These are phyloP conservation scores for Alliaria petiolata DNA, from an alignment of 345 rosid species.

Conservation along the genomic window DNA sequence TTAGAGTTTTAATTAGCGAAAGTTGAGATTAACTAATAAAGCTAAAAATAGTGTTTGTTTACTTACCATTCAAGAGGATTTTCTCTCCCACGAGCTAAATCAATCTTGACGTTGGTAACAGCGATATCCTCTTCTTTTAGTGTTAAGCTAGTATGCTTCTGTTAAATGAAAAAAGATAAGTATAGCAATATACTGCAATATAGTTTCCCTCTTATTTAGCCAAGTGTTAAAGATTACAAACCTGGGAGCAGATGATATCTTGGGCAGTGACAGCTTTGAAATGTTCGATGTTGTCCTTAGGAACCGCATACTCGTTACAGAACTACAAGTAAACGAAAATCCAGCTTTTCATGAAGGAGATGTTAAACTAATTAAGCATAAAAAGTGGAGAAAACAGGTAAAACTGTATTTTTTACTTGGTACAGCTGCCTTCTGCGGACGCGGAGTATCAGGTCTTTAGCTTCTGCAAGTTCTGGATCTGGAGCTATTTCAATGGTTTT, in stretches of 20 bases:
- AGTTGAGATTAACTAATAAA: constrained; percentile 3
- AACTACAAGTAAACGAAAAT: constrained; percentile 64
- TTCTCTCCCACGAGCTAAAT: constrained; percentile 74
- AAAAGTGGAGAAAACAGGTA: not conserved
- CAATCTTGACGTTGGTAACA: constrained; percentile 78
- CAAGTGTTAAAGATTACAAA: constrained; percentile 5
- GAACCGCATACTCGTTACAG: constrained; percentile 94
- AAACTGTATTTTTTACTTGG: constrained; percentile 46
- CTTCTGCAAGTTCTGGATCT: constrained; percentile 57
- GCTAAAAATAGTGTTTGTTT: not conserved
- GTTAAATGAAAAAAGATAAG: constrained; percentile 11
- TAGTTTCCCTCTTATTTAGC: too few species aligned
- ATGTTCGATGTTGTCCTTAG: constrained; percentile 69
- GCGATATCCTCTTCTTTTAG: constrained; percentile 72
- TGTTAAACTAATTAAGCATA: not conserved
- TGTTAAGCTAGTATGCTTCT: constrained; percentile 58
- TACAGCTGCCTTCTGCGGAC: constrained; percentile 76
- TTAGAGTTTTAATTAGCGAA: not conserved
- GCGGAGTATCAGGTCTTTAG: constrained; percentile 68
- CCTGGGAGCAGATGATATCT: constrained; percentile 93
- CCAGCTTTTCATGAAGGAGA: too few species aligned
- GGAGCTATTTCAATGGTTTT: constrained; percentile 78
- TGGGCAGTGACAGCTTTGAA: constrained; percentile 73
- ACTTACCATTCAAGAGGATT: constrained; percentile 82
- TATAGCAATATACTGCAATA: not conserved